Evolutionary conservation across 1,284 basidiomycete species (phyloP).

Genomic region (Coniferiporia sulphurascens): DNA sequence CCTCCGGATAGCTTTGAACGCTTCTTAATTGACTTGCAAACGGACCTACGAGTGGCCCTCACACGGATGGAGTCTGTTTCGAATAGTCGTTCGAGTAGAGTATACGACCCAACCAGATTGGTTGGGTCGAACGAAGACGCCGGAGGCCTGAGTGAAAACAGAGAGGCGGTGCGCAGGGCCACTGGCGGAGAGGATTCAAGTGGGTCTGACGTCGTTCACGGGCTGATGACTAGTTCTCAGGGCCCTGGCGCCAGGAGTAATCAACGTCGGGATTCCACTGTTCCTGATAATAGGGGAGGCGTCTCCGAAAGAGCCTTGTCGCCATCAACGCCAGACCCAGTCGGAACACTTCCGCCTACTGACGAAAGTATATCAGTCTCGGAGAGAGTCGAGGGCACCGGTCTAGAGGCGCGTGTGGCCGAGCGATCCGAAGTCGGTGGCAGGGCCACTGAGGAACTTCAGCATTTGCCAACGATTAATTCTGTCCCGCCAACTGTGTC

Average conservation of each 20-base stretch:
- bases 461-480: neutral
- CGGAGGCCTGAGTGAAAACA: neutral
- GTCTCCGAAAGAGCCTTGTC: neutral
- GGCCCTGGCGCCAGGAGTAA: neutral
- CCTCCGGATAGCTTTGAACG: constrained; percentile 70
- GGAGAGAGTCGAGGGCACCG: neutral
- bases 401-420: neutral
- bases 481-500: neutral
- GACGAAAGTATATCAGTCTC: neutral
- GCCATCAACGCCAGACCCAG: neutral
- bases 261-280: neutral
- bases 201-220: neutral
- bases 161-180: neutral
- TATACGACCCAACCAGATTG: neutral
- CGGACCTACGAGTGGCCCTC: constrained; percentile 58
- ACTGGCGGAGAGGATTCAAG: neutral
- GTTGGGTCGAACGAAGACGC: neutral
- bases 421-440: neutral
- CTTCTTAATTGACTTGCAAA: constrained; percentile 68
- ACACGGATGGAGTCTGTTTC: constrained; percentile 22
- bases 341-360: neutral
- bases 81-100: neutral
- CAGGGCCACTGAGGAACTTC: neutral
- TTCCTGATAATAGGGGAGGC: neutral
- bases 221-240: neutral